phyloP scores from a whole-genome alignment of 176 grass and related monocot species.

The Areca catechu region DNA sequence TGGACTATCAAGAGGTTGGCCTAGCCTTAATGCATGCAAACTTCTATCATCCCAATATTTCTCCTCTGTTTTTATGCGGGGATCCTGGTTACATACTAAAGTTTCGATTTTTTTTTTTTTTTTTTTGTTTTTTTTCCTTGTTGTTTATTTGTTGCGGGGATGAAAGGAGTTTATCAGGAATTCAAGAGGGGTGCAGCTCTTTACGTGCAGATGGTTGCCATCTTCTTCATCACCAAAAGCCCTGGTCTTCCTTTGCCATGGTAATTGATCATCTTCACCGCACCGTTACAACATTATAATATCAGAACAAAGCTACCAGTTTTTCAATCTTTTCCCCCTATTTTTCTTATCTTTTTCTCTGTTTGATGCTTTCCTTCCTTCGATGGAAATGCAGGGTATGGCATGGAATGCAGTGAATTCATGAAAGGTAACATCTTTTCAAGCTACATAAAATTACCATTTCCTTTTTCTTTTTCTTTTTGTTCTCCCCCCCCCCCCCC shows the following conservation, averaged over 20 bases:
- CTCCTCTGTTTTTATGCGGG: neutral
- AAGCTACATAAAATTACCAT: too few species aligned
- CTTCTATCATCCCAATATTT: neutral
- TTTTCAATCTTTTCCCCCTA: neutral
- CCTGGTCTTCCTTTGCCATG: conserved; percentile 94
- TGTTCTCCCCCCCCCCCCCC: too few species aligned
- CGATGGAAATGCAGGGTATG: conserved; percentile 51
- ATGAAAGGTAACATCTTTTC: conserved; percentile 51
- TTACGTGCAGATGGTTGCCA: conserved; percentile 87
- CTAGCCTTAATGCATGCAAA: neutral
- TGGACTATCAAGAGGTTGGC: conserved; percentile 68
- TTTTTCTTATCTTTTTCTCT: neutral
- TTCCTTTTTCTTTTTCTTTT: too few species aligned
- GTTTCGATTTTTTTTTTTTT: neutral
- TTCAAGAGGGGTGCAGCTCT: conserved; percentile 61
- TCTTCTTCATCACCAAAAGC: conserved; percentile 52
- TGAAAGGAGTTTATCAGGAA: conserved; percentile 67
- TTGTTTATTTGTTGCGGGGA: neutral
- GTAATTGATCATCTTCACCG: conserved; percentile 12
- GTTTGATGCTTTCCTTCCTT: neutral
- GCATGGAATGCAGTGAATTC: conserved; percentile 84
- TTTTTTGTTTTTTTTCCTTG: neutral
- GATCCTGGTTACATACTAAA: neutral
- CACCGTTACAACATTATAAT: too few species aligned
- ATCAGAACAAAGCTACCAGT: neutral